Percentiles rank a stretch among this genome's conserved stretches.
phyloP scores from a whole-genome alignment of 2,329 filamentous ascomycete species.

The Pseudogymnoascus sp. region DNA sequence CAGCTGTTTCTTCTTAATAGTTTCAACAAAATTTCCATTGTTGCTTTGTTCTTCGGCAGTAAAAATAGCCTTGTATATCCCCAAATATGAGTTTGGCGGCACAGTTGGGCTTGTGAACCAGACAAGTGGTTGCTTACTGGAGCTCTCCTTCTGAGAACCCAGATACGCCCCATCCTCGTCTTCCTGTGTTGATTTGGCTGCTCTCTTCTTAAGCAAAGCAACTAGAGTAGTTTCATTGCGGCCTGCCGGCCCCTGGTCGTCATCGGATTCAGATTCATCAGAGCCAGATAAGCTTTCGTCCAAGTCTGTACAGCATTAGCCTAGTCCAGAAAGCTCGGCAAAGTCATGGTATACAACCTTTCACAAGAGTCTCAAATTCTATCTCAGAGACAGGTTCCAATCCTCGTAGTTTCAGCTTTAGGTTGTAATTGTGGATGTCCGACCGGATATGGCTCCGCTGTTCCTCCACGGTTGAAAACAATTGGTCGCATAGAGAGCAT shows the following conservation, averaged over 20 bases:
- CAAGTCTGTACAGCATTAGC: slow-evolving; percentile 42
- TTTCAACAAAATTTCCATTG: slow-evolving; percentile 52
- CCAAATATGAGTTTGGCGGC: slow-evolving; percentile 71
- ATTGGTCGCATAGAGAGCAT: slow-evolving; percentile 70
- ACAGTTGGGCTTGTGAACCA: slow-evolving; percentile 77
- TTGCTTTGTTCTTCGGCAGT: slow-evolving; percentile 62
- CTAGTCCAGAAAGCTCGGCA: neutral
- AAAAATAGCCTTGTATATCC: slow-evolving; percentile 78
- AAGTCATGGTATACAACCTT: slow-evolving; percentile 27
- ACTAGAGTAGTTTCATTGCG: slow-evolving; percentile 64
- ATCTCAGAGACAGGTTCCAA: slow-evolving; percentile 62
- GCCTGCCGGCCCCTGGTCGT: slow-evolving; percentile 46
- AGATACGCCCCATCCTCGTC: slow-evolving; percentile 39
- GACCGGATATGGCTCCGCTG: slow-evolving; percentile 82
- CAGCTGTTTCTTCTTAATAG: slow-evolving; percentile 70
- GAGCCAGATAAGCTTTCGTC: slow-evolving; percentile 92
- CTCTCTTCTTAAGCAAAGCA: slow-evolving; percentile 73
- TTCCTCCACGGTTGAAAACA: slow-evolving; percentile 65
- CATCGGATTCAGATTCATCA: slow-evolving; percentile 59
- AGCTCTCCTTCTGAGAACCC: slow-evolving; percentile 43
- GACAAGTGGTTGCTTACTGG: slow-evolving; percentile 65
- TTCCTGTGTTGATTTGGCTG: slow-evolving; percentile 51
- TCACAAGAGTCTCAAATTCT: slow-evolving; percentile 82
- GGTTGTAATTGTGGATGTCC: slow-evolving; percentile 87
- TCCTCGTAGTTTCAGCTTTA: slow-evolving; percentile 82